Evolutionary conservation across 2,329 filamentous ascomycete genomes (phyloP), one percentile per base, ranked within the genome.

Genomic region (Cytospora piceicola): DNA sequence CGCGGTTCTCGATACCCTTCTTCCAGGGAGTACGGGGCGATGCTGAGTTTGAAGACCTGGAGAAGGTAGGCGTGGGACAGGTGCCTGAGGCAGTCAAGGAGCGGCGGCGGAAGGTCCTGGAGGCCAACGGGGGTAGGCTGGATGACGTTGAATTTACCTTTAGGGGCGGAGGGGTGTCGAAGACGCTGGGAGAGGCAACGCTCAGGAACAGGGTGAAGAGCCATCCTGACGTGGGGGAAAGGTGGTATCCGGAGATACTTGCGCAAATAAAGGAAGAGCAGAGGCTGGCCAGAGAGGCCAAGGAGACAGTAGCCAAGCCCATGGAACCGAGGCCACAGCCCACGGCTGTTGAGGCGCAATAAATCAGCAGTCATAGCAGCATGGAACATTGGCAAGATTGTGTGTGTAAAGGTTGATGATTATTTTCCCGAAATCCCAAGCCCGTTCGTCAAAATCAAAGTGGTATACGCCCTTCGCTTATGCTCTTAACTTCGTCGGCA

Each of bases 131-230:
- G 36, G 87, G 85, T 1, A 79, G 85, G 61, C 75, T 87, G 53
- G 90, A 93, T 71, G 91, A 94, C 73, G 91, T 94, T 55, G 93
- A 96, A 79, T 96, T 95, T 75, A 95, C 92, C 2, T 96, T 96
- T 73, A 84, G 88, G 29, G 88, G 83, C 68, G 91, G 91, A 20
- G 82, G 86, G 64, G 85, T 82, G 73, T 85, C 87, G 20, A 87
- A 85, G 74, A 89, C 85, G 70, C 78, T 96, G 11, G 92, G 93
- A 5, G 92, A 96, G 81, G 93, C 92, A 14, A 96, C 92, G 66
- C 78, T 96, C 74, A 85, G 91, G 78, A 96, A 96, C 77, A 80
- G 93, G 17, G 84, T 96, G 71, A 95, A 94, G 83, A 93, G 90
- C 70, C 93, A 96, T 78, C 90, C 90, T 4, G 93, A 96, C 75